These are phyloP conservation scores for Nicotiana otophora DNA, from an alignment of 257 asterid species.

Conservation along the genomic window DNA sequence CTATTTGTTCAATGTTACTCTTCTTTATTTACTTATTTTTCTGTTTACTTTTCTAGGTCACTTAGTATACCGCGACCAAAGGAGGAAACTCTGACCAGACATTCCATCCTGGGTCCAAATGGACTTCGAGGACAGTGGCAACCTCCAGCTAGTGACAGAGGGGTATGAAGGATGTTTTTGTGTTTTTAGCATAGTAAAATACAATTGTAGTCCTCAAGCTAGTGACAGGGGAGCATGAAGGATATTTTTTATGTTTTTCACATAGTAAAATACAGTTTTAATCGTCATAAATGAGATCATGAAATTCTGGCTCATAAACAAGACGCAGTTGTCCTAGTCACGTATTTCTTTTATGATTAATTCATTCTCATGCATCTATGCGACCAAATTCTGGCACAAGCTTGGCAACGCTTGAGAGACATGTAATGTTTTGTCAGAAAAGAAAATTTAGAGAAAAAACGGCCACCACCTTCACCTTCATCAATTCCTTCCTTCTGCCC, in stretches of 20 bases:
- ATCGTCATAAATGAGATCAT: not conserved
- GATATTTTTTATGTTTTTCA: not conserved
- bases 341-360: not conserved
- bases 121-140: conserved; percentile 89
- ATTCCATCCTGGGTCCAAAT: conserved; percentile 88
- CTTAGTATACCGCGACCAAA: conserved; percentile 59
- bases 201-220: not conserved
- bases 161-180: conserved; percentile 28
- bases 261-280: not conserved
- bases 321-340: not conserved
- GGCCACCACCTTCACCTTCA: not conserved
- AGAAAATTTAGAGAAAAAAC: not conserved
- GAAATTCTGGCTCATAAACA: not conserved
- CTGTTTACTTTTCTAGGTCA: conserved; percentile 37
- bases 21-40: not conserved
- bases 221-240: not conserved
- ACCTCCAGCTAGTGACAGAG: conserved; percentile 65
- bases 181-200: not conserved
- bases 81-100: conserved; percentile 87
- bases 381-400: not conserved
- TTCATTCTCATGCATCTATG: not conserved
- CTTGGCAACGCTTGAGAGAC: not conserved
- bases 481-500: not conserved
- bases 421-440: not conserved
- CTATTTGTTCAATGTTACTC: conserved; percentile 2